Base-by-base conservation (phyloP, 345 rosid species). In the Pseudoturritis turrita region DNA sequence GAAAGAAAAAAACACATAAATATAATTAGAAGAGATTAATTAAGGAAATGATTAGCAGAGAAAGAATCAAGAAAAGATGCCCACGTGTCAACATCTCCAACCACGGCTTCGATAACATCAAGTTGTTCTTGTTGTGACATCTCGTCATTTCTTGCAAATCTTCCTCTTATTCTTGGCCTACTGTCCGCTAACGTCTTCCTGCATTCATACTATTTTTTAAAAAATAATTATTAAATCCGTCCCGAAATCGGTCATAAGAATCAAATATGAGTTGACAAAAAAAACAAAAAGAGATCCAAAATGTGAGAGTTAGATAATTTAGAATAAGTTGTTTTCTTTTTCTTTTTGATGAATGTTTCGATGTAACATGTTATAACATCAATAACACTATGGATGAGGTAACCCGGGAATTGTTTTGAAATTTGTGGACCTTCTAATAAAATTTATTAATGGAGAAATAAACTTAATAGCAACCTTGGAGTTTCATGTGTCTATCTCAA, bases 101-200 rank as follows among this genome's bases (percentile, higher is more conserved):
- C 85, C 31, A 81, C 89, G 25, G 84, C 85, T 51, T 57, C 77
- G 41, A 72, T 31, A 59, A 58, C 77, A 71, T 77, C 76, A 56
- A 55, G 81, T 41, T 81, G 86, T 45, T 76, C 77, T 49, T 68
- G 65, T 68, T 81, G 84, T 62, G 83, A 89, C 7, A 68, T 84
- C 68, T 91, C 98, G 49, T 86, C 93, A n/a, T 85, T 95, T 78
- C 90, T 87, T 7, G 95, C 96, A 60, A 95, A 95, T 39, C 99
- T 73, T 3, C 99, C 99, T 80, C 99, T 78, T 49, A 95, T 88
- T 14, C 99, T 84, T 58, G 96, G 99, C 80, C 99, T 81, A 70
- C 96, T 89, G 47, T 95, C 97, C 9, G 99, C 99, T 82, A 95
- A 72, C 8, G 96, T 89, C 82, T 95, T 95, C 86, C 99, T 83